Evolutionary conservation across 2,329 filamentous ascomycete genomes (phyloP).

Genomic region (Aspergillus pseudotamarii): DNA sequence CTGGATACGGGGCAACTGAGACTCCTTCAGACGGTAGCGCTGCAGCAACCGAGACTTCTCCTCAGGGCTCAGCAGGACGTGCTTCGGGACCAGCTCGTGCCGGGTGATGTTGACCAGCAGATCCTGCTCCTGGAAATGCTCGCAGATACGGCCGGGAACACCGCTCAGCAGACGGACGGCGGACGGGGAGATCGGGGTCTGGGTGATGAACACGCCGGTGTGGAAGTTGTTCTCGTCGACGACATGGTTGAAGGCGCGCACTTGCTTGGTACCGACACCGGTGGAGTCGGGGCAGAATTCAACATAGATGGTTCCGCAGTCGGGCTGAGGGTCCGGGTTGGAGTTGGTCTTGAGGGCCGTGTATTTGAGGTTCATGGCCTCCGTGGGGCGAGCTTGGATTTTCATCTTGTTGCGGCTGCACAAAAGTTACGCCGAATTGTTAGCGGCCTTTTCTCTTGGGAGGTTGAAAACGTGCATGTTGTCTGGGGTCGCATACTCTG

Average conservation of each 20-base stretch:
- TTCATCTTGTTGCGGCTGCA: constrained; percentile 79
- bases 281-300: constrained; percentile 82
- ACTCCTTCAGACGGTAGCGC: constrained; percentile 95
- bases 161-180: constrained; percentile 84
- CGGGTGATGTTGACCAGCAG: constrained; percentile 96
- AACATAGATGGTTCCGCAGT: constrained; percentile 87
- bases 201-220: constrained; percentile 87
- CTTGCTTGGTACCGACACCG: constrained; percentile 82
- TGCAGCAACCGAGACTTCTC: constrained; percentile 86
- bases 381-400: constrained; percentile 83
- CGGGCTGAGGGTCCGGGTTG: constrained; percentile 71
- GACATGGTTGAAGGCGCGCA: constrained; percentile 84
- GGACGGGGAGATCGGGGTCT: constrained; percentile 78
- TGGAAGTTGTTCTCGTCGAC: constrained; percentile 79
- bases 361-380: constrained; percentile 82
- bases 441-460: constrained; percentile 11
- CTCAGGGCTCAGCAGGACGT: constrained; percentile 84
- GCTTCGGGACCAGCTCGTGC: constrained; percentile 93
- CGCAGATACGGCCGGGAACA: constrained; percentile 77
- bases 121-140: constrained; percentile 95
- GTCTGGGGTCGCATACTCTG: constrained; percentile 63
- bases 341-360: constrained; percentile 68
- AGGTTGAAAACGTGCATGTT: constrained; percentile 1
- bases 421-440: background rate
- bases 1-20: constrained; percentile 89